phyloP scores from a whole-genome alignment of 768 basidiomycete species.

The Lactarius hengduanensis region DNA sequence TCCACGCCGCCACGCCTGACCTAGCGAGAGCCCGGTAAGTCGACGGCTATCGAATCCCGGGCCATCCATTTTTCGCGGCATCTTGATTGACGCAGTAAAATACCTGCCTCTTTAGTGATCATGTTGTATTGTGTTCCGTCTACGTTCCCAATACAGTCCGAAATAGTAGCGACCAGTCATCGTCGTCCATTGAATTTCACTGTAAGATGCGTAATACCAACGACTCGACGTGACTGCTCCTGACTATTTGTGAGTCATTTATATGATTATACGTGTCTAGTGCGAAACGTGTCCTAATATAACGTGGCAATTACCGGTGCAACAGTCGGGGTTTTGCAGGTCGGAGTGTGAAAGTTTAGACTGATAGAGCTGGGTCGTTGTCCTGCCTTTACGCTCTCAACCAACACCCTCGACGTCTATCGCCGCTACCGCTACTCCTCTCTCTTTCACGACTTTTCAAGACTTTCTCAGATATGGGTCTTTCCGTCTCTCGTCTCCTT shows the following conservation, averaged over 20 bases:
- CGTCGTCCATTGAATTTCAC: too few relatives aligned
- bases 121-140: too few relatives aligned
- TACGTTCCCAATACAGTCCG: too few relatives aligned
- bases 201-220: too few relatives aligned
- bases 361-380: constrained; percentile 4
- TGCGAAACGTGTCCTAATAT: background rate
- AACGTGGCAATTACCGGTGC: background rate
- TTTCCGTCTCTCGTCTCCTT: constrained; percentile 72
- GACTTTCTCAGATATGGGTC: constrained; percentile 55
- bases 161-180: too few relatives aligned
- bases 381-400: constrained; percentile 17
- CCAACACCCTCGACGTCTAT: constrained; percentile 17
- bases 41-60: too few relatives aligned
- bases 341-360: constrained; percentile 21
- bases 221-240: too few relatives aligned
- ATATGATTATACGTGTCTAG: background rate
- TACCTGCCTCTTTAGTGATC: too few relatives aligned
- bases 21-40: too few relatives aligned
- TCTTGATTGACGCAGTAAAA: too few relatives aligned
- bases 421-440: constrained; percentile 6
- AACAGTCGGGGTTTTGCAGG: constrained; percentile 16
- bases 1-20: too few relatives aligned
- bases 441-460: constrained; percentile 10
- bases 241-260: background rate
- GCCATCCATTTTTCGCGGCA: too few relatives aligned